Evolutionary conservation across 352 stramenopile genomes (phyloP).

Genomic region (Phytophthora crassamura): DNA sequence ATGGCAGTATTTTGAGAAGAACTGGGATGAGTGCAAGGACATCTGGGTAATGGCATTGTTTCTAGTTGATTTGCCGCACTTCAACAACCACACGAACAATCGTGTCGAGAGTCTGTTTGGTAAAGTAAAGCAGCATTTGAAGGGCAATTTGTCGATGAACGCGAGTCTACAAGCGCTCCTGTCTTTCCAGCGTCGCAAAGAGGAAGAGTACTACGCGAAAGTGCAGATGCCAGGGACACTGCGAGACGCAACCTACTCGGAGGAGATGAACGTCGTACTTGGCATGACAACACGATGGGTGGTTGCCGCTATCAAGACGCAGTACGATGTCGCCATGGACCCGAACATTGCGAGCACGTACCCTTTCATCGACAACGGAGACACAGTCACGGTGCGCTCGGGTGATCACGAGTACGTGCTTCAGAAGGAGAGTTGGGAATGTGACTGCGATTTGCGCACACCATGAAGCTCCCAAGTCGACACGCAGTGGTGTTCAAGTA

Average conservation of each 20-base stretch:
- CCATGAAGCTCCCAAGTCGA: slow-evolving; percentile 15
- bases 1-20: slow-evolving; percentile 2
- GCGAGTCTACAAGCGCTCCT: too few relatives aligned
- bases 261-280: slow-evolving; percentile 5
- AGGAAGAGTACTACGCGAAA: background rate
- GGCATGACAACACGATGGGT: slow-evolving; percentile 13
- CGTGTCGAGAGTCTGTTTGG: too few relatives aligned
- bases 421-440: slow-evolving; percentile 1
- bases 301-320: slow-evolving; percentile 1
- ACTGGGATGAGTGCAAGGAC: slow-evolving; percentile 5
- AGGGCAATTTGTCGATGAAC: too few relatives aligned
- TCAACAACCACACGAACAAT: too few relatives aligned
- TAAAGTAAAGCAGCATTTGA: too few relatives aligned
- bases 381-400: too few relatives aligned
- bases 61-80: too few relatives aligned
- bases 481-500: slow-evolving; percentile 13
- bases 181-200: too few relatives aligned
- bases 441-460: slow-evolving; percentile 15
- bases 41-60: slow-evolving; percentile 9
- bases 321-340: slow-evolving; percentile 1
- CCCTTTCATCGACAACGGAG: too few relatives aligned
- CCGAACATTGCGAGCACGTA: background rate
- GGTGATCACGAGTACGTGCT: too few relatives aligned
- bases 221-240: background rate
- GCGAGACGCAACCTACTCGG: background rate